These are phyloP conservation scores for Harrya chromipes DNA, from an alignment of 768 basidiomycete species.

Conservation along the genomic window DNA sequence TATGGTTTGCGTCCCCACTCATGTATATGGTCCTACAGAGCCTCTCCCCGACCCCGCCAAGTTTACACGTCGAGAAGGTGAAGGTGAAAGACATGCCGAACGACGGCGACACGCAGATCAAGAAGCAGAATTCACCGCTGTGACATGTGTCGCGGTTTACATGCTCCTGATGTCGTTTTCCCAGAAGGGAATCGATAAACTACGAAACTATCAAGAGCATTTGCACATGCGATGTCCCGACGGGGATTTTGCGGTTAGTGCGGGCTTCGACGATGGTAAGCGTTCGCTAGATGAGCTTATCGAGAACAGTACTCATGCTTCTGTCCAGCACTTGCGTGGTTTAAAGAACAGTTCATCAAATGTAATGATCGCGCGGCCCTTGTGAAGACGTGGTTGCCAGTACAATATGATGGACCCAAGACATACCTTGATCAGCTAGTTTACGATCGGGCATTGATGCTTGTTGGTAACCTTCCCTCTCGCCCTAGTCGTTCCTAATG, in stretches of 20 bases:
- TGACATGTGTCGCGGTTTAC: constrained; percentile 85
- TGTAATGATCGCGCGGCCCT: constrained; percentile 89
- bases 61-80: constrained; percentile 67
- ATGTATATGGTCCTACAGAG: constrained; percentile 41
- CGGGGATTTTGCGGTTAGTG: constrained; percentile 70
- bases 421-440: constrained; percentile 88
- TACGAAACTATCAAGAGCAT: constrained; percentile 76
- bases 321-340: constrained; percentile 73
- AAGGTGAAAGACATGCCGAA: constrained; percentile 66
- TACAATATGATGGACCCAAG: constrained; percentile 77
- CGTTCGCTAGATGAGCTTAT: constrained; percentile 2
- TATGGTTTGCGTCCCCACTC: neutral
- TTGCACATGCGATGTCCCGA: constrained; percentile 78
- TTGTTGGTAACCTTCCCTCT: constrained; percentile 50
- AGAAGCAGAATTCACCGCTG: constrained; percentile 79
- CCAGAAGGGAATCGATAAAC: constrained; percentile 85
- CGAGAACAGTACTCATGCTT: constrained; percentile 7
- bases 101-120: constrained; percentile 69
- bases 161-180: constrained; percentile 91
- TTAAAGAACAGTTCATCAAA: constrained; percentile 90
- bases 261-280: constrained; percentile 76
- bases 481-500: neutral
- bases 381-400: constrained; percentile 85
- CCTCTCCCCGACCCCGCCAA: constrained; percentile 79
- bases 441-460: constrained; percentile 84